Percentiles rank a stretch among this genome's conserved stretches.
These are phyloP conservation scores for Craspedostauros australis DNA, from an alignment of 108 stramenopile species.

Conservation along the genomic window DNA sequence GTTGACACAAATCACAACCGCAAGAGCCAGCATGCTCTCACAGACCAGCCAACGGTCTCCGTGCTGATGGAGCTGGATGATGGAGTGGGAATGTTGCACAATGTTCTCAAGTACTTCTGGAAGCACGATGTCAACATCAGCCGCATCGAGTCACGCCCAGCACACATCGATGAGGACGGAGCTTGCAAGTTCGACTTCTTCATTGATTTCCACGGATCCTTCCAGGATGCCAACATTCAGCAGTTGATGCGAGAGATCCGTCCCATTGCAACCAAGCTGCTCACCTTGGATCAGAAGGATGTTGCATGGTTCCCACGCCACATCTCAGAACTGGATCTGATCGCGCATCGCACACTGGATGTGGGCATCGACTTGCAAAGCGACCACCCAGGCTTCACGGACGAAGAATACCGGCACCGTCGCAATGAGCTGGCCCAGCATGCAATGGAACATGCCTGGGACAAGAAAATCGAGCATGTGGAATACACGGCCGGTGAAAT, in stretches of 20 bases:
- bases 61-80: slow-evolving; percentile 85
- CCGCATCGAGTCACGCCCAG: slow-evolving; percentile 84
- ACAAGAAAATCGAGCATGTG: slow-evolving; percentile 72
- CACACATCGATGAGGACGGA: slow-evolving; percentile 3
- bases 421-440: slow-evolving; percentile 60
- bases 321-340: slow-evolving; percentile 84
- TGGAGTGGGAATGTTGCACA: slow-evolving; percentile 81
- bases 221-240: slow-evolving; percentile 42
- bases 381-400: slow-evolving; percentile 91
- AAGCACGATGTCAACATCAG: slow-evolving; percentile 90
- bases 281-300: slow-evolving; percentile 82
- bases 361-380: slow-evolving; percentile 76
- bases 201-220: slow-evolving; percentile 67
- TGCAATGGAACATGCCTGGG: slow-evolving; percentile 63
- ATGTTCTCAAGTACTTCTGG: slow-evolving; percentile 86
- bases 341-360: slow-evolving; percentile 84
- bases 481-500: slow-evolving; percentile 87
- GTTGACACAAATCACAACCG: not conserved
- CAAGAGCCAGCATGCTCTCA: not conserved
- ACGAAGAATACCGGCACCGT: slow-evolving; percentile 75
- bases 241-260: slow-evolving; percentile 43
- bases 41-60: slow-evolving; percentile 12
- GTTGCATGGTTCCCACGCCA: slow-evolving; percentile 92
- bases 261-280: slow-evolving; percentile 52
- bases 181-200: slow-evolving; percentile 67